Conservation (phyloP, 352 stramenopile genomes). For the Hyaloperonospora brassicae region DNA sequence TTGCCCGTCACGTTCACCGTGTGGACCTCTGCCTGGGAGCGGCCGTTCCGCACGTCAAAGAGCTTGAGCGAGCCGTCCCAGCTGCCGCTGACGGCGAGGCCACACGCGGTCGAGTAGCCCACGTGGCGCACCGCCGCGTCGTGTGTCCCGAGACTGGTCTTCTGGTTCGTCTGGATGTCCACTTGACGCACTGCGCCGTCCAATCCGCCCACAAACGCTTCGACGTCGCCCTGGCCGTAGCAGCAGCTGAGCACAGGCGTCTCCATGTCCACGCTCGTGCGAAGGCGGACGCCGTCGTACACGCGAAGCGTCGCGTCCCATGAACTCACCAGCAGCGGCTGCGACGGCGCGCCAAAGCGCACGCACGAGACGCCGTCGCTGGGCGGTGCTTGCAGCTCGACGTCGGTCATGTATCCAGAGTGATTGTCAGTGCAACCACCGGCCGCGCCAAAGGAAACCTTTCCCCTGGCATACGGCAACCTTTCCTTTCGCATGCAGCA, state of each 20-base stretch:
- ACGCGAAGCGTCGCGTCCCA: slow-evolving; percentile 72
- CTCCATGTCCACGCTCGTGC: slow-evolving; percentile 59
- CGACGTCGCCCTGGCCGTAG: slow-evolving; percentile 47
- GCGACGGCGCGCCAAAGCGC: slow-evolving; percentile 55
- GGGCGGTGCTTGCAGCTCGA: slow-evolving; percentile 62
- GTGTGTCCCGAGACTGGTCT: slow-evolving; percentile 34
- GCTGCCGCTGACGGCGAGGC: slow-evolving; percentile 46
- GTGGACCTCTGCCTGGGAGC: slow-evolving; percentile 38
- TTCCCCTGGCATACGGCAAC: background rate
- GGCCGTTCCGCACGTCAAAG: slow-evolving; percentile 57
- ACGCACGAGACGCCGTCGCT: slow-evolving; percentile 79
- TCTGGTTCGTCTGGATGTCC: slow-evolving; percentile 41
- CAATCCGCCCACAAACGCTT: slow-evolving; percentile 68
- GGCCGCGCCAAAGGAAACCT: slow-evolving; percentile 4
- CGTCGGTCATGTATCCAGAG: slow-evolving; percentile 17
- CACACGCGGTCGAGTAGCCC: slow-evolving; percentile 50
- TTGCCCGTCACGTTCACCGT: slow-evolving; percentile 40
- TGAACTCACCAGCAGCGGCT: slow-evolving; percentile 67
- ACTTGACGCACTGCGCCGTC: slow-evolving; percentile 55
- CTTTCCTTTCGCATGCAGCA: background rate
- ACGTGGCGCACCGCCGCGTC: slow-evolving; percentile 44
- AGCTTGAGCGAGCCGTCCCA: slow-evolving; percentile 63
- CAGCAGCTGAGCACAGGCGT: slow-evolving; percentile 60
- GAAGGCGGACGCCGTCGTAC: slow-evolving; percentile 53
- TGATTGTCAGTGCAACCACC: slow-evolving; percentile 1